Evolutionary conservation across 176 grass and related monocot species (phyloP), one percentile per base, ranked within the genome.

Genomic region (Eragrostis nindensis): DNA sequence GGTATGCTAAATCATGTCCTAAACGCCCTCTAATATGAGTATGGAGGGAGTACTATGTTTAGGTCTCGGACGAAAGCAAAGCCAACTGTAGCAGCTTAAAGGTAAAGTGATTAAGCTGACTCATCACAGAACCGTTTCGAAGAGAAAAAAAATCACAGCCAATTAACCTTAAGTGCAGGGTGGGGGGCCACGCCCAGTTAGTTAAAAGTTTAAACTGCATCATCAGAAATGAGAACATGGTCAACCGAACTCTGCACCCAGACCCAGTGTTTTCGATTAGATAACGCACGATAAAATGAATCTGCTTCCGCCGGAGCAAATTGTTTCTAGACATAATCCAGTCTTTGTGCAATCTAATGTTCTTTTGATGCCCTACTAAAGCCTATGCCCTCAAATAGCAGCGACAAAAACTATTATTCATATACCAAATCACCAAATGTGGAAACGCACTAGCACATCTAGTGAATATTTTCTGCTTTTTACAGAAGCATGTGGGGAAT

Each of bases 391-490:
- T 64, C 71, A 30, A 85, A 72, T 60, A 59, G 78, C 65, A 81
- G 56, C 12, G 62, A 57, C 71, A 15, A 47, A 39, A 24, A 40
- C 39, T 47, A 78, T 61, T 78, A 42, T 86, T 78, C 61, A 73
- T n/a, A 65, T 15, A 67, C 54, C 30, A 3, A 19, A 77, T 71
- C 15, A 0, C 73, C 73, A 82, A 82, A 85, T 73, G 67, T 39
- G 29, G 83, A 90, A 57, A 86, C 41, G 78, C 59, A 73, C 66
- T 21, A 49, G 49, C 66, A 64, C 27, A 48, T 46, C 59, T 38
- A 66, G 11, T 76, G 83, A 70, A 84, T 74, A 80, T 30, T 50
- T 74, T 74, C 61, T 80, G 70, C 80, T 49, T 83, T 79, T 69
- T 1, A 18, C n/a, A n/a, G 42, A n/a, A 30, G 45, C 21, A 70